Evolutionary conservation across 495 filamentous ascomycete species (phyloP), one percentile per base, ranked within the genome.

Genomic region (Neurospora sublineolata): DNA sequence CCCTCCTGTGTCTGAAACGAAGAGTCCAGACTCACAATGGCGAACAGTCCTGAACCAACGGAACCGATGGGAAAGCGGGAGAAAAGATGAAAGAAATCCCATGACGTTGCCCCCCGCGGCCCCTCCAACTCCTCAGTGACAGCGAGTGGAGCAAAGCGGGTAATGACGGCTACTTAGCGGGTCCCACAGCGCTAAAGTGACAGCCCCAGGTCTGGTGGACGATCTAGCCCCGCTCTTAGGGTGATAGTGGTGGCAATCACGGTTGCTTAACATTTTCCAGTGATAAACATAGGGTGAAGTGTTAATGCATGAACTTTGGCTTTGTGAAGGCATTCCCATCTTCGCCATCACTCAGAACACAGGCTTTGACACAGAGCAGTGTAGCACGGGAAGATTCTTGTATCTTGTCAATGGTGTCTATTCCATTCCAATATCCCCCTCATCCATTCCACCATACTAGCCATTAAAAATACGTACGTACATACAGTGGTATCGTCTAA

Each of bases 401-500:
- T 33, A 60, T 33, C 1, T 9, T 33, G 30, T 64, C 14, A 36
- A 7, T 30, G 14, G 23, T 64, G 52, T 64, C 52, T 36, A 64
- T 64, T 64, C 14, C 6, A 18, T 3, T 33, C 16, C 11, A 33
- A 36, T 14, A 36, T 64, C 14, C 27, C 3, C 7, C 27, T 18
- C 52, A 64, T 64, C 7, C 14, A 7, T 42, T 60, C 27, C 33
- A 64, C 52, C 52, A 64, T 64, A 36, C 52, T 64, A 64, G 30
- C 52, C 52, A 64, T 64, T 64, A 64, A 64, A 8, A 64, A 64
- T 30, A 33, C 14, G 52, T 60, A 16, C 23, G 14, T 64, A 64
- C 27, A 64, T 16, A 18, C 27, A 64, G 52, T 64, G 52, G 52
- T 64, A 64, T 64, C 27, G 27, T 64, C 52, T 64, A 64, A 64